phyloP scores from a whole-genome alignment of 331 rosid species.

The Acacia pycnantha region DNA sequence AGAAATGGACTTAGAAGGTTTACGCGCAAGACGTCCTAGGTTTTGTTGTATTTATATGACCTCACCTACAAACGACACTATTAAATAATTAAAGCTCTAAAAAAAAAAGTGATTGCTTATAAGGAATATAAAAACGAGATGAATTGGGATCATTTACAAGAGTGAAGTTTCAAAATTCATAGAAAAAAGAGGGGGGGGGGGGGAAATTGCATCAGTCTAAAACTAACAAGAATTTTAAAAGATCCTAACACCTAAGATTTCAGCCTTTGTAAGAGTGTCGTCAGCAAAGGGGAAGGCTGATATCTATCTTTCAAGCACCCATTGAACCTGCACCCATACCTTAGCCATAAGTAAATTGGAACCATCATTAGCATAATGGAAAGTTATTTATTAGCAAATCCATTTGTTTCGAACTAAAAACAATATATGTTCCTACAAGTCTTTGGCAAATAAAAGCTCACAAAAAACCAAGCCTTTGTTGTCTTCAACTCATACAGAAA shows the following conservation, averaged over 20 bases:
- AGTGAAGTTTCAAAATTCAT: background rate
- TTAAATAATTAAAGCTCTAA: background rate
- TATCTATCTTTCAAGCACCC: background rate
- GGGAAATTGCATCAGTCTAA: background rate
- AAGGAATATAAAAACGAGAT: background rate
- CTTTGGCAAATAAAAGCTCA: conserved; percentile 28
- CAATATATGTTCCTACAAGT: conserved; percentile 28
- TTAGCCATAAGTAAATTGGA: background rate
- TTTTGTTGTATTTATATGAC: too few species aligned
- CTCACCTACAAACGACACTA: background rate
- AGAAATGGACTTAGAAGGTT: background rate
- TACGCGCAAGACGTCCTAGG: too few species aligned
- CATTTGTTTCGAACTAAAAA: conserved; percentile 40
- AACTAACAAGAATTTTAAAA: background rate
- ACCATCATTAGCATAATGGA: conserved; percentile 5
- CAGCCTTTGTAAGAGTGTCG: background rate
- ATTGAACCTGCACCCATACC: background rate
- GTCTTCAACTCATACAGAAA: conserved; percentile 53
- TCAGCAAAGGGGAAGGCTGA: background rate
- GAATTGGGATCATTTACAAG: background rate
- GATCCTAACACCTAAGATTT: background rate
- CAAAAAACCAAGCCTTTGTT: conserved; percentile 29
- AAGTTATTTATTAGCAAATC: conserved; percentile 39
- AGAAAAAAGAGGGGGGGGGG: too few species aligned
- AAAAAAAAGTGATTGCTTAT: too few species aligned